A percentile compares a stretch with the other conserved stretches of the same genome.
Conservation (phyloP, 176 grass and related monocot genomes). For the Poa pratensis region DNA sequence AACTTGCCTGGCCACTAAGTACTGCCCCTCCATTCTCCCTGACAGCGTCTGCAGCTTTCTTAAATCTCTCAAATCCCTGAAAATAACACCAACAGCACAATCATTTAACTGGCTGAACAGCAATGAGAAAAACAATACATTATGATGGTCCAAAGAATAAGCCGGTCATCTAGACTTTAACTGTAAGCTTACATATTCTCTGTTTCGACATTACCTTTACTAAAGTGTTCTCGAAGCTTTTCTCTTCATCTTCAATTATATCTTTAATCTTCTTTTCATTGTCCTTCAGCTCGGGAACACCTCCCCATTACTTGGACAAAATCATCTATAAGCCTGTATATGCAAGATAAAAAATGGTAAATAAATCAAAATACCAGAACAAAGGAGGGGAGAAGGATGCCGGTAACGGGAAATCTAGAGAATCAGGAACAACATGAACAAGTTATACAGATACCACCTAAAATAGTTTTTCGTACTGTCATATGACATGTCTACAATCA, state of each 20-base stretch:
- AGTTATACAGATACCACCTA: no score
- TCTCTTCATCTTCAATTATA: slow-evolving; percentile 91
- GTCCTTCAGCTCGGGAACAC: slow-evolving; percentile 85
- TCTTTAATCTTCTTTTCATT: slow-evolving; percentile 76
- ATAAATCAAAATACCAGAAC: slow-evolving; percentile 30
- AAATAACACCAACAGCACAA: slow-evolving; percentile 36
- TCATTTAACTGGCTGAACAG: not conserved
- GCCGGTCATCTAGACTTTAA: not conserved
- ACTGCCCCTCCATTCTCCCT: slow-evolving; percentile 56
- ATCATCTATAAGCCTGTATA: slow-evolving; percentile 80
- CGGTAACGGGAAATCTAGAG: no score
- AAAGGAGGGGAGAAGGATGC: not conserved
- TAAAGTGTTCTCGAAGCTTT: slow-evolving; percentile 92
- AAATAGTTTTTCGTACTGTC: no score
- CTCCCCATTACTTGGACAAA: slow-evolving; percentile 82
- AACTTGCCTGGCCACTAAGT: slow-evolving; percentile 80
- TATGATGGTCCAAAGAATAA: slow-evolving; percentile 24
- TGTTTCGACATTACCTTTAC: slow-evolving; percentile 66
- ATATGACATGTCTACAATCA: not conserved
- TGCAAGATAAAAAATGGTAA: slow-evolving; percentile 26
- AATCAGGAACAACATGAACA: no score
- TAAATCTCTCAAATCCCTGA: slow-evolving; percentile 96
- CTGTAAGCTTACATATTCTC: not conserved
- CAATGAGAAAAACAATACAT: not conserved
- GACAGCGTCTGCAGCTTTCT: slow-evolving; percentile 83